These are phyloP conservation scores for Pseudomonodictys pantanalensis DNA, from an alignment of 495 filamentous ascomycete genomes.

Conservation along the genomic window DNA sequence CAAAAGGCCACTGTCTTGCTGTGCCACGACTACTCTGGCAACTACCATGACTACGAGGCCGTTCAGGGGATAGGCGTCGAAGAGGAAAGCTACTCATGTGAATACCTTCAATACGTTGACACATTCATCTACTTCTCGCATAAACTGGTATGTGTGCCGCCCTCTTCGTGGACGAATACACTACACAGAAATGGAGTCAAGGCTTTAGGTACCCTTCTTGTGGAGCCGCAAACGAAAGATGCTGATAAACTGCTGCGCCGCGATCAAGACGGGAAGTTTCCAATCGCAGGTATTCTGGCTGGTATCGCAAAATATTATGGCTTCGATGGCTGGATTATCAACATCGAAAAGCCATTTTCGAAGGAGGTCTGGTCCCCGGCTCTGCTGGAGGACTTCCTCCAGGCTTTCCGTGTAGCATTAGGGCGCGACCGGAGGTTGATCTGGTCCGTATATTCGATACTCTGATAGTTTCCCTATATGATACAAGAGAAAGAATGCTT, in stretches of 20 bases:
- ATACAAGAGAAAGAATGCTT: too few species aligned
- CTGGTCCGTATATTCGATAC: constrained; percentile 32
- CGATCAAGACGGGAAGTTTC: constrained; percentile 15
- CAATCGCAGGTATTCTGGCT: constrained; percentile 42
- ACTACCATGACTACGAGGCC: constrained; percentile 46
- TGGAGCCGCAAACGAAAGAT: constrained; percentile 40
- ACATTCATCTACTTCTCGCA: constrained; percentile 49
- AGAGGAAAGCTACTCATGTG: constrained; percentile 38
- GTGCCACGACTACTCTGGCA: constrained; percentile 48
- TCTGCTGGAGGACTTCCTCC: constrained; percentile 38
- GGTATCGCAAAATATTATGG: constrained; percentile 43
- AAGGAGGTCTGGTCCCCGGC: constrained; percentile 27
- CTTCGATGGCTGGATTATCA: constrained; percentile 50
- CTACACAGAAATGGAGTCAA: constrained; percentile 48
- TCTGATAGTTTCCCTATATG: too few species aligned
- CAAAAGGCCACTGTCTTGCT: constrained; percentile 37
- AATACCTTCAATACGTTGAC: constrained; percentile 45
- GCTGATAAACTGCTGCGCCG: constrained; percentile 37
- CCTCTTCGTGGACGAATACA: constrained; percentile 46
- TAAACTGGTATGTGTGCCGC: constrained; percentile 47
- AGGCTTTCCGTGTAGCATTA: constrained; percentile 31
- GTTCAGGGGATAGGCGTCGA: constrained; percentile 30
- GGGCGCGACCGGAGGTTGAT: constrained; percentile 38
- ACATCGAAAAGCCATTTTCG: constrained; percentile 46
- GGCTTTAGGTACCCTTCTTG: constrained; percentile 45